Conservation (phyloP, 495 filamentous ascomycete genomes). For the Penicillium antarcticum region DNA sequence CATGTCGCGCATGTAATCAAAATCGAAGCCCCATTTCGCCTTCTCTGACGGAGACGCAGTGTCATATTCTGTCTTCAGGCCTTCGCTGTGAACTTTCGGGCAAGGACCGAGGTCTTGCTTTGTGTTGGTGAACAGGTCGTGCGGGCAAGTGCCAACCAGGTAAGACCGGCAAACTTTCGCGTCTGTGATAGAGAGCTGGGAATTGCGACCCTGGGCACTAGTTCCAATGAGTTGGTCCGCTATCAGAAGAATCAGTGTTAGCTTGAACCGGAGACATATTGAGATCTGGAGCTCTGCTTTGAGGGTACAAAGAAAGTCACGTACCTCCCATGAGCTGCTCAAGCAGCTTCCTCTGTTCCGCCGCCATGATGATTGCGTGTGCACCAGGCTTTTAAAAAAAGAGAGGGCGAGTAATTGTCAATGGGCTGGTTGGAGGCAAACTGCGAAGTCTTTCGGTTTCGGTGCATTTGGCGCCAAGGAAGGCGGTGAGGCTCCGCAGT, state of each 20-base stretch:
- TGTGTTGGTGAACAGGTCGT: constrained; percentile 99
- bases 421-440: constrained; percentile 7
- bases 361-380: constrained; percentile 63
- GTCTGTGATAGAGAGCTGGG: constrained; percentile 85
- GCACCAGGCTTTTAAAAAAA: constrained; percentile 2
- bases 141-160: constrained; percentile 89
- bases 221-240: constrained; percentile 80
- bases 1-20: constrained; percentile 95
- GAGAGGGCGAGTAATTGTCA: constrained; percentile 5
- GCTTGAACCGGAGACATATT: constrained; percentile 15
- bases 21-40: constrained; percentile 81
- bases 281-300: not conserved
- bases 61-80: constrained; percentile 85
- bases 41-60: constrained; percentile 61
- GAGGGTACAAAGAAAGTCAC: constrained; percentile 5
- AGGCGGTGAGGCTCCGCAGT: constrained; percentile 25
- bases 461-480: constrained; percentile 21
- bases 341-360: constrained; percentile 92
- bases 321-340: constrained; percentile 71
- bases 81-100: constrained; percentile 84
- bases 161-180: constrained; percentile 94
- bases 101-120: constrained; percentile 95
- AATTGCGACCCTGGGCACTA: constrained; percentile 63
- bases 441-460: constrained; percentile 20
- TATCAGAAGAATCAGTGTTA: constrained; percentile 31